Evolutionary conservation across 306 rosid species (phyloP), one percentile per base, ranked within the genome.

Genomic region (Lathyrus sativus): DNA sequence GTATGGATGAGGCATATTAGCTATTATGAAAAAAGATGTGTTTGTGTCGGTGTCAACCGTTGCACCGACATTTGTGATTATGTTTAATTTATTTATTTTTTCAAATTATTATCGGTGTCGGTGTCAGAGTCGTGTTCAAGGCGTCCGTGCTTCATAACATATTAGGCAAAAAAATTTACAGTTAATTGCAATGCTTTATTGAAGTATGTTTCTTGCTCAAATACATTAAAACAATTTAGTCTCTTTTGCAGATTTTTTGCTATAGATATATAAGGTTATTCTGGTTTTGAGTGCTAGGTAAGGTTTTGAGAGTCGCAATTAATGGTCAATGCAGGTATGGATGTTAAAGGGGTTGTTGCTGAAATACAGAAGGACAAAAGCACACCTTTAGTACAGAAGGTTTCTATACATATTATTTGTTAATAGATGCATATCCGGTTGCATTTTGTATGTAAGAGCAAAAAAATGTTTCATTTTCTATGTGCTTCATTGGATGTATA

Each of bases 311-410:
- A 84, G 85, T 87, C 81, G 73, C 72, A 74, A 63, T 81, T 82
- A 79, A 64, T 80, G 92, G 80, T 80, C 72, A 71, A 79, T 93
- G 97, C 96, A 88, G 99, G 99, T 79, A 93, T 90, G 97, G 99
- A 93, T 90, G 88, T 90, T 85, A 93, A 93, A 88, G 97, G 99
- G 85, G 96, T 93, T 86, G 99, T 86, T 68, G 97, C 99, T 61
- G 99, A 93, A 84, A 90, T 93, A 68, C 96, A 74, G 77, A 88
- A 84, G 95, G 96, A 95, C 88, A 85, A 81, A 85, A 81, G 63
- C 87, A 95, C 99, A 46, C 85, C 96, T 88, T 96, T 95, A 79
- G 97, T 95, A 82, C 92, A 44, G 37, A 93, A 88, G 99, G 99
- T 93, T 80, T 81, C 68, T 74, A 54, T 78, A 79, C 58, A 46